Evolutionary conservation across 2,329 filamentous ascomycete species (phyloP).

Genomic region (Parafenestella ontariensis): DNA sequence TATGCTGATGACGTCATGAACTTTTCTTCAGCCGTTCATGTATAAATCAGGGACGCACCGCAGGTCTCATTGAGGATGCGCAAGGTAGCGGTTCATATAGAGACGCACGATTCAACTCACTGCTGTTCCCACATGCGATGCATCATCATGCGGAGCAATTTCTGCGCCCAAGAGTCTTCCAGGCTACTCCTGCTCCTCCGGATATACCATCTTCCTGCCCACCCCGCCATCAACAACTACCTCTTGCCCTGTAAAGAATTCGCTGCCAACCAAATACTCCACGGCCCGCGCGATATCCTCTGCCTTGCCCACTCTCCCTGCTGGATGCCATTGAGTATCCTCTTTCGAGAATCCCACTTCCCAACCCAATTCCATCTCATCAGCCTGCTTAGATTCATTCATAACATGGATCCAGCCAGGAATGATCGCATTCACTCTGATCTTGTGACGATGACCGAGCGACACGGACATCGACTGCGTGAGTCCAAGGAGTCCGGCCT

Average conservation of each 20-base stretch:
- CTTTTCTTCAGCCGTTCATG: no score
- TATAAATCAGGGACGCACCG: no score
- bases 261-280: conserved; percentile 50
- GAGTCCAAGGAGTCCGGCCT: conserved; percentile 60
- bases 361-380: conserved; percentile 53
- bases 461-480: conserved; percentile 59
- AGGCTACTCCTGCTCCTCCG: conserved; percentile 21
- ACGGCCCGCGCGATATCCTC: conserved; percentile 55
- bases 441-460: conserved; percentile 51
- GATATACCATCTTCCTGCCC: conserved; percentile 55
- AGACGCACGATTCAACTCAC: no score
- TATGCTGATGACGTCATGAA: no score
- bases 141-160: no score
- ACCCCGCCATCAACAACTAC: conserved; percentile 57
- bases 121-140: no score
- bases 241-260: conserved; percentile 56
- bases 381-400: conserved; percentile 51
- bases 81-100: no score
- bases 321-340: conserved; percentile 59
- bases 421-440: conserved; percentile 59
- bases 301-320: conserved; percentile 58
- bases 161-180: no score
- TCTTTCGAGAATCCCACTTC: conserved; percentile 55
- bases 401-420: conserved; percentile 62
- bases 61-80: no score